phyloP scores from a whole-genome alignment of 2,329 filamentous ascomycete genomes.

The Exophiala viscosa region DNA sequence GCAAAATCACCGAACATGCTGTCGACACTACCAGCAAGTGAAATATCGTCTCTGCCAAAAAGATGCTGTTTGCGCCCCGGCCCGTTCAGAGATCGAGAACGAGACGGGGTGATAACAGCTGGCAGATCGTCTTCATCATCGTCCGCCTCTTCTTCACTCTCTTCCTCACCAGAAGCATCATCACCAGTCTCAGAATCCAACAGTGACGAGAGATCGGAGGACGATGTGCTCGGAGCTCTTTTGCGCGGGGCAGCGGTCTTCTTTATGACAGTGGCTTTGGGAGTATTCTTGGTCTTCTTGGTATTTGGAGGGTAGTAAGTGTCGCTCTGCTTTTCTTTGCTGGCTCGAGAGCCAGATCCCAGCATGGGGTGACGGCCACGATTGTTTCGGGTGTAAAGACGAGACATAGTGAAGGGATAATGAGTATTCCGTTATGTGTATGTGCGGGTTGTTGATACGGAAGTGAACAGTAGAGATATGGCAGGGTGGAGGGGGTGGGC shows the following conservation, averaged over 20 bases:
- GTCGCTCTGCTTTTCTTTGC: conserved; percentile 18
- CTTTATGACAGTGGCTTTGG: conserved; percentile 10
- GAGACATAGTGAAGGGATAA: conserved; percentile 19
- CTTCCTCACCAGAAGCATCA: conserved; percentile 30
- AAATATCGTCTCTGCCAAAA: conserved; percentile 10
- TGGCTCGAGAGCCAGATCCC: conserved; percentile 12
- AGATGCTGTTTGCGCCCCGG: conserved; percentile 36
- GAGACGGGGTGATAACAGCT: conserved; percentile 42
- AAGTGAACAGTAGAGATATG: not conserved
- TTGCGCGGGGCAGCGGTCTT: conserved; percentile 14
- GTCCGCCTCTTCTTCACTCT: conserved; percentile 31
- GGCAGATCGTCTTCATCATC: conserved; percentile 44
- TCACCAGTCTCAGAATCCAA: conserved; percentile 20
- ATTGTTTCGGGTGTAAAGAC: conserved; percentile 20
- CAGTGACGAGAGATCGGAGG: conserved; percentile 13
- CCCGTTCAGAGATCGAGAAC: conserved; percentile 39
- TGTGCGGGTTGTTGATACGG: not conserved
- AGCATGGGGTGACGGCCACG: conserved; percentile 24
- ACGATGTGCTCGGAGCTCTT: conserved; percentile 12
- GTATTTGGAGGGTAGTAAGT: conserved; percentile 14
- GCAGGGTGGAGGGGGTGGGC: conserved; percentile 10
- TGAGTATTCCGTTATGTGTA: not conserved
- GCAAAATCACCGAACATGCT: conserved; percentile 23
- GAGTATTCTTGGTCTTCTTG: conserved; percentile 11
- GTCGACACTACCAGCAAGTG: conserved; percentile 19